Conservation (phyloP, 2,329 filamentous ascomycete species). For the Fusarium sp. region DNA sequence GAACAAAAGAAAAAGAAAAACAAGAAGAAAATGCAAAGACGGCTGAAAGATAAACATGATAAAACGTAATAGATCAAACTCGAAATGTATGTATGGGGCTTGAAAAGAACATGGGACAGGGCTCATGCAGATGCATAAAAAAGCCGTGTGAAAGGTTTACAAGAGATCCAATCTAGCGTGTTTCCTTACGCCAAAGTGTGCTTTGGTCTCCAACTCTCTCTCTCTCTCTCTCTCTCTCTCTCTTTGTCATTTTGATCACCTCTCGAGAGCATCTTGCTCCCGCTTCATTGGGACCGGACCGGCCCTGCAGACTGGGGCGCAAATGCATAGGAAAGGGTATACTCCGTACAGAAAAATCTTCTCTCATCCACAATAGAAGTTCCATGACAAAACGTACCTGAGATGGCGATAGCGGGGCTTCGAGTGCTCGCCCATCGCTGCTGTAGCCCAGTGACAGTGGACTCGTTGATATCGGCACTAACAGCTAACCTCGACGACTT, state of each 20-base stretch:
- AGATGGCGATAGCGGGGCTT: conserved; percentile 34
- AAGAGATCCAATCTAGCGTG: conserved; percentile 43
- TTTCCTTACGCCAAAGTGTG: conserved; percentile 31
- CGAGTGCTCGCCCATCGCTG: conserved; percentile 35
- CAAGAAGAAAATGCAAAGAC: conserved; percentile 1
- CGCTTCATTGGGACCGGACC: conserved; percentile 44
- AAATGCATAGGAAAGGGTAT: conserved; percentile 1
- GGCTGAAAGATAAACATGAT: conserved; percentile 24
- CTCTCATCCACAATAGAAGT: conserved; percentile 32
- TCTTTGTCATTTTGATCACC: conserved; percentile 15
- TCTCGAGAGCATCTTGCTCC: conserved; percentile 32
- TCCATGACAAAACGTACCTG: conserved; percentile 42
- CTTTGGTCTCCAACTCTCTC: neutral
- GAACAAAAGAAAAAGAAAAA: neutral
- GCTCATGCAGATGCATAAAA: conserved; percentile 20
- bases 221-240: conserved; percentile 10
- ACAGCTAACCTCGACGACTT: conserved; percentile 18
- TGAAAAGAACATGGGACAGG: conserved; percentile 21
- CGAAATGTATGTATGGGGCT: neutral
- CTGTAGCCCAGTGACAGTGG: conserved; percentile 15
- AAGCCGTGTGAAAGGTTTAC: conserved; percentile 15
- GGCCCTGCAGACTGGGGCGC: conserved; percentile 41
- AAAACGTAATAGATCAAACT: conserved; percentile 20
- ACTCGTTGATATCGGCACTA: conserved; percentile 11
- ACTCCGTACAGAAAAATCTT: conserved; percentile 27